These are phyloP conservation scores for Lipomyces lipofer DNA, from an alignment of 805 yeast species.

Conservation along the genomic window DNA sequence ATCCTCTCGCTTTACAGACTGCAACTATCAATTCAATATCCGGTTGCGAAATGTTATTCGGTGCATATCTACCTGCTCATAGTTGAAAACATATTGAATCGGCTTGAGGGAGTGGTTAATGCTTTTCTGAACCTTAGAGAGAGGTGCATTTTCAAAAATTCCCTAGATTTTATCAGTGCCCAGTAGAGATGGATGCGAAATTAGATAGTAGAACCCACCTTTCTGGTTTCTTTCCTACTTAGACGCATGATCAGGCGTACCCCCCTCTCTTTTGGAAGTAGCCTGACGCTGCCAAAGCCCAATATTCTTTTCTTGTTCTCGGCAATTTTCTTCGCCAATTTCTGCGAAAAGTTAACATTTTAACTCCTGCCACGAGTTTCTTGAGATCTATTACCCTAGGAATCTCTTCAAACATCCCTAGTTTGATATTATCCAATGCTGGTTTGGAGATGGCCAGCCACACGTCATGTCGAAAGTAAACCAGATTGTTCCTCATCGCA, in stretches of 20 bases:
- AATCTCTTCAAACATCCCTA: conserved; percentile 17
- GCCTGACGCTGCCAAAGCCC: conserved; percentile 40
- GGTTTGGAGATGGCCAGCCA: conserved; percentile 53
- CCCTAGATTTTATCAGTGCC: conserved; percentile 3
- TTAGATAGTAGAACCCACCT: conserved; percentile 1
- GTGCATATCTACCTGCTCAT: conserved; percentile 5
- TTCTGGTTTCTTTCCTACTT: conserved; percentile 2
- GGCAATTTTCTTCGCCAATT: conserved; percentile 33
- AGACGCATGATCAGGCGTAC: conserved; percentile 30
- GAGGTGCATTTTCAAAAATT: conserved; percentile 12
- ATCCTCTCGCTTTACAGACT: not conserved
- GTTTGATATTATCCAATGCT: conserved; percentile 42
- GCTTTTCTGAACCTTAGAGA: conserved; percentile 14
- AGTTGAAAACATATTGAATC: conserved; percentile 17
- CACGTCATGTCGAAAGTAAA: conserved; percentile 56
- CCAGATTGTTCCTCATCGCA: conserved; percentile 41
- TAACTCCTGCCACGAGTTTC: conserved; percentile 30
- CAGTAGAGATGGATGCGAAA: not conserved
- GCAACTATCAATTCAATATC: not conserved
- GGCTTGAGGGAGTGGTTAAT: conserved; percentile 33
- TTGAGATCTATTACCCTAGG: conserved; percentile 10
- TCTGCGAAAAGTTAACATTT: conserved; percentile 3
- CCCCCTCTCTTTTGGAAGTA: conserved; percentile 28
- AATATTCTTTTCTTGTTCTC: conserved; percentile 49
- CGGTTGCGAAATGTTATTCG: no score